phyloP scores from a whole-genome alignment of 2,329 filamentous ascomycete genomes.

The Aspergillus transmontanensis region DNA sequence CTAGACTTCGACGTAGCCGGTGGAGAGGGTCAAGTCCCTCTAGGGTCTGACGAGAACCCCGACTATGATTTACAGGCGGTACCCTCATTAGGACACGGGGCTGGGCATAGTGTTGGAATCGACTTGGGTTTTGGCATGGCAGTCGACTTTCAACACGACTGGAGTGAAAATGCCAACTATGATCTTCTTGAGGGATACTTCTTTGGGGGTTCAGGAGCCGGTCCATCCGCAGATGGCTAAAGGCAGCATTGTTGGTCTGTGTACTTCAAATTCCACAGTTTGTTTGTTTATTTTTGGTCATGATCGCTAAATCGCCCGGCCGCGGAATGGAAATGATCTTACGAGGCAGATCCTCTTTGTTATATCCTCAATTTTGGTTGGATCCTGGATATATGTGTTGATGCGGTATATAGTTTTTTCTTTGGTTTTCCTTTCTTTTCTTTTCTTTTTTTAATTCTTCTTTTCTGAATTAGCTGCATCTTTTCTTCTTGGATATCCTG shows the following conservation, averaged over 20 bases:
- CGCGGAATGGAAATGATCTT: constrained; percentile 11
- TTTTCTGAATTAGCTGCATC: background rate
- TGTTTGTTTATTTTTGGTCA: constrained; percentile 4
- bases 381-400: background rate
- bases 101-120: constrained; percentile 44
- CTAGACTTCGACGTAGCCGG: constrained; percentile 52
- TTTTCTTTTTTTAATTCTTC: background rate
- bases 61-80: constrained; percentile 33
- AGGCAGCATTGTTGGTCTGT: background rate
- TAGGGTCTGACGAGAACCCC: constrained; percentile 31
- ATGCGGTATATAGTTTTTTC: background rate
- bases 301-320: background rate
- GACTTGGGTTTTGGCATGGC: constrained; percentile 50
- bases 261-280: background rate
- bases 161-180: constrained; percentile 50
- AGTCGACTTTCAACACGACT: constrained; percentile 51
- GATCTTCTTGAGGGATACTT: constrained; percentile 60
- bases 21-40: constrained; percentile 26
- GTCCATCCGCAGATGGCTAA: constrained; percentile 26
- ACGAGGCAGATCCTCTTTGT: constrained; percentile 7
- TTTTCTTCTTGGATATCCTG: constrained; percentile 1
- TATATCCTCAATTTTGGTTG: background rate
- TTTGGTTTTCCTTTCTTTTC: background rate
- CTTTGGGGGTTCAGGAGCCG: constrained; percentile 50
- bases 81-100: constrained; percentile 32